Evolutionary conservation across 805 yeast species (phyloP).

Genomic region (Hanseniaspora thailandica): DNA sequence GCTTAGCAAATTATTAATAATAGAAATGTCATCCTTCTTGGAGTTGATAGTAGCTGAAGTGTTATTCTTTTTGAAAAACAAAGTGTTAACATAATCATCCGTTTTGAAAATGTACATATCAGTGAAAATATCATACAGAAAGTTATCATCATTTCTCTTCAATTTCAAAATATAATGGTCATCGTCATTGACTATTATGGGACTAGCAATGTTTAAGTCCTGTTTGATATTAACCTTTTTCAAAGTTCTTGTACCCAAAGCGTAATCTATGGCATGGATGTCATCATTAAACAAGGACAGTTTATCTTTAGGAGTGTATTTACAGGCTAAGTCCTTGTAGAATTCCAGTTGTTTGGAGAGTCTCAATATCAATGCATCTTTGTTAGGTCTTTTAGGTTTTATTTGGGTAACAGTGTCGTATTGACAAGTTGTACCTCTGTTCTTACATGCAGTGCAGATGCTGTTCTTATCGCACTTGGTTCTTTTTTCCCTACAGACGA

Average conservation of each 20-base stretch:
- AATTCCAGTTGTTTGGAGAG: conserved; percentile 26
- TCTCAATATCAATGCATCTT: conserved; percentile 26
- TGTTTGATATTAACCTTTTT: not conserved
- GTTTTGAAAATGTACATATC: conserved; percentile 11
- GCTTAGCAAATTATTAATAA: not conserved
- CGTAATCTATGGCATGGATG: conserved; percentile 13
- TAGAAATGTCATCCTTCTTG: not conserved
- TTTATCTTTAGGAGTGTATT: conserved; percentile 7
- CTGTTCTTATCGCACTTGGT: conserved; percentile 30
- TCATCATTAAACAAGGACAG: conserved; percentile 5
- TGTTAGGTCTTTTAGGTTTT: conserved; percentile 27
- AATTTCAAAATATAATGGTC: not conserved
- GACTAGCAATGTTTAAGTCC: not conserved
- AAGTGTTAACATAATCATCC: conserved; percentile 1
- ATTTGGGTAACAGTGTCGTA: conserved; percentile 27
- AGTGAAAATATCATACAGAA: not conserved
- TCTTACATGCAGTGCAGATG: conserved; percentile 25
- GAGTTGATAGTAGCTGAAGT: not conserved
- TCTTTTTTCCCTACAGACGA: conserved; percentile 27
- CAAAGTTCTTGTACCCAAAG: conserved; percentile 4
- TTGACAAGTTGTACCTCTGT: conserved; percentile 23
- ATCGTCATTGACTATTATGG: not conserved
- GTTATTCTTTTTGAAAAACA: not conserved
- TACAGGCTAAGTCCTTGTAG: conserved; percentile 25
- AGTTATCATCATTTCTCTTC: not conserved